Base-by-base conservation (phyloP, 2,329 filamentous ascomycete genomes). In the Aspergillus persii region DNA sequence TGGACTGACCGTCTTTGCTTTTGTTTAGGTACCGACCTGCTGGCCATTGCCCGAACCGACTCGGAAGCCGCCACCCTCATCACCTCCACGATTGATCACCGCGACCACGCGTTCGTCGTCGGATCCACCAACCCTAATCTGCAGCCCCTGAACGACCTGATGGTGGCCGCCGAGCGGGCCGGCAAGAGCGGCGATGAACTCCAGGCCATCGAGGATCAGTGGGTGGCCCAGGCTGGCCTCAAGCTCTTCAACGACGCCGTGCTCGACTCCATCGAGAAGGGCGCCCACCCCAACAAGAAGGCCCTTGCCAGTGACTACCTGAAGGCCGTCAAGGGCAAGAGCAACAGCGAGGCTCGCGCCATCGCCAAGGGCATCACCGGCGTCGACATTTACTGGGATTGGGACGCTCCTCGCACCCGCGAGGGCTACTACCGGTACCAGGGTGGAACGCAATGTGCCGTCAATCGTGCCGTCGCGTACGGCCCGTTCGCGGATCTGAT, bases 1-100 rank as follows among this genome's bases (percentile, higher is more conserved):
- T n/a, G n/a, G 36, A 51, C 59, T 60, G 54, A 63, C 48, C 41
- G 36, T 23, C 18, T 23, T 23, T 23, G 18, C 18, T 15, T 15
- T 52, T 33, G 2, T n/a, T 41, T 62, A 90, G 87, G 91, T 64
- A 84, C 87, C 63, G 92, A 99, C 73, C 88, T 99, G 62, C 80
- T 99, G 44, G 91, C 92, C 66, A 87, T 99, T 65, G 95, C 95
- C 56, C 89, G 95, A 71, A 99, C 95, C 60, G 95, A 99, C 79
- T 96, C 95, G 68, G 95, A 99, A 83, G 95, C 95, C 56, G 95
- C 95, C 36, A 99, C 95, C 4, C 88, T 99, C 69, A 96, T 99
- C 81, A 96, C 92, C 64, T 94, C 91, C 36, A 96, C 92, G 69
- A 97, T 99, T 74, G 95, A 99, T 79, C 89, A 90, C 60, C 90